Base-by-base conservation (phyloP, 768 basidiomycete genomes). In the Neoboletus magnificus region DNA sequence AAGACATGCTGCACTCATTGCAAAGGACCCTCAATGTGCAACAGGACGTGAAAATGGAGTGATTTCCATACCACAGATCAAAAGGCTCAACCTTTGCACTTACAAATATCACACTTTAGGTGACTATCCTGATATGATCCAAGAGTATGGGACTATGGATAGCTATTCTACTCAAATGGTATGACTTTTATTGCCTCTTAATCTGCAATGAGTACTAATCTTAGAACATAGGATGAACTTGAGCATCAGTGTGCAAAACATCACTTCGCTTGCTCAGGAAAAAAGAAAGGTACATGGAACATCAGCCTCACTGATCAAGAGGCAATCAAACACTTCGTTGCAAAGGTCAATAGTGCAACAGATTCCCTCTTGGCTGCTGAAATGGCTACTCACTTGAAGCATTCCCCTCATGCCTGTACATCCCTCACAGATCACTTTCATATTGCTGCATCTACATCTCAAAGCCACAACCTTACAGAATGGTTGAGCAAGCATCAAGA, bases 191-290 rank as follows among this genome's bases (percentile, higher is more conserved):
- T 30, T 29, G 9, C 11, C 10, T 30, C 30, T 10, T 30, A 10
- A 30, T 30, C 10, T 2, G 30, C 11, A 3, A 30, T 3, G 3
- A 30, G 30, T 9, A 30, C 16, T 27, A 27, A n/a, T n/a, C 1
- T 10, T 22, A 9, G 30, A 49, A 13, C 1, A 0, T 15, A 77
- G 76, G 72, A 74, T 8, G 76, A 78, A 57, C 64, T 71, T 0
- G 67, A 75, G 40, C 77, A 80, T 48, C 54, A 63, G 0, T 53
- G 42, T 0, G 57, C 72, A 12, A 80, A 81, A 56, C 60, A 57
- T 0, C 52, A 71, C 11, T 80, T 77, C 51, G 54, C 5, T 1
- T 10, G 2, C 2, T 50, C 27, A 9, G 48, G 48, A 3, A 50
- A 50, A 13, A 50, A 50, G 48, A 50, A 50, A 1, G 7, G 20